These are phyloP conservation scores for Penicillium sp. DNA, from an alignment of 2,329 filamentous ascomycete species.

Conservation along the genomic window DNA sequence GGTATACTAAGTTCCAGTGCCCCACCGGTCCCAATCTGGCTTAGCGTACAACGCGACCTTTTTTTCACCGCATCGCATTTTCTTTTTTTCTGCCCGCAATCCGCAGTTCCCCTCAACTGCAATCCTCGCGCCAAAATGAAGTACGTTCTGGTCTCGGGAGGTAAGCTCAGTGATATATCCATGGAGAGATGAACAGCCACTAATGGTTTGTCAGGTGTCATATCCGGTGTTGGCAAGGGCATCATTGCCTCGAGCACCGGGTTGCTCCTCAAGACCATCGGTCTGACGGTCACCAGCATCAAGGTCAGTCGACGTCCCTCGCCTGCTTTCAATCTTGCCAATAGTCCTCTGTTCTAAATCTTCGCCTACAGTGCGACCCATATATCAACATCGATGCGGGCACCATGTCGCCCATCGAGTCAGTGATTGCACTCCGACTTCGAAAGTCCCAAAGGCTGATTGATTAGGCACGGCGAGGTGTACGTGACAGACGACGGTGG, in stretches of 20 bases:
- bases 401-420: constrained; percentile 48
- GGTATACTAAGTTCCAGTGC: no score
- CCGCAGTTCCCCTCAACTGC: no score
- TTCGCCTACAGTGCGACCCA: constrained; percentile 45
- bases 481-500: constrained; percentile 83
- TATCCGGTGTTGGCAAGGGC: constrained; percentile 53
- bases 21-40: no score
- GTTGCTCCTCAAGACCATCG: constrained; percentile 28
- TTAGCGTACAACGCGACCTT: no score
- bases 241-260: constrained; percentile 54
- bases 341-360: no score
- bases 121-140: constrained; percentile 51
- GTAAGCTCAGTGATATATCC: constrained; percentile 42
- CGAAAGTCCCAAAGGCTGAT: neutral
- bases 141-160: constrained; percentile 74
- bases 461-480: constrained; percentile 69
- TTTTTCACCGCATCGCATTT: no score
- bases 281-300: constrained; percentile 28
- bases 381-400: constrained; percentile 74
- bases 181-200: neutral
- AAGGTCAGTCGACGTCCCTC: constrained; percentile 20
- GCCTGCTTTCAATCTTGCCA: no score
- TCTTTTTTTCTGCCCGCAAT: no score
- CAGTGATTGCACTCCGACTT: constrained; percentile 6
- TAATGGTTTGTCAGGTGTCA: constrained; percentile 35